phyloP scores from a whole-genome alignment of 164 flowering plant species.

The Macadamia tetraphylla region DNA sequence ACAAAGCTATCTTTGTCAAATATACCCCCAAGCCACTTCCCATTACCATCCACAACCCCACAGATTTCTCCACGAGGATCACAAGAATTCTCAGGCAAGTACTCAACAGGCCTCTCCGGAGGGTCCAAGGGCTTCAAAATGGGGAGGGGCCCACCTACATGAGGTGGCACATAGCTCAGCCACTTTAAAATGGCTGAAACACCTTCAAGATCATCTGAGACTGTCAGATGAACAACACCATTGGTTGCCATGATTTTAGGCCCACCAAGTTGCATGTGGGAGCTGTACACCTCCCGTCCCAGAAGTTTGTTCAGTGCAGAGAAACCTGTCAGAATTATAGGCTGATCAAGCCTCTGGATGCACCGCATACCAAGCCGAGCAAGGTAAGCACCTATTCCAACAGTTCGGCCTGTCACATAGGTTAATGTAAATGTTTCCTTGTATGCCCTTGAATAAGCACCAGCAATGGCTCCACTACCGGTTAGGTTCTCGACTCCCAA shows the following conservation, averaged over 20 bases:
- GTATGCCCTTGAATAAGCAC: constrained; percentile 96
- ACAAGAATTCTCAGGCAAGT: constrained; percentile 81
- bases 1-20: constrained; percentile 90
- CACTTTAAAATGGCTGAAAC: constrained; percentile 84
- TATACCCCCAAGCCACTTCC: constrained; percentile 91
- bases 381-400: constrained; percentile 98
- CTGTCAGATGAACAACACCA: constrained; percentile 96
- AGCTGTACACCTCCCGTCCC: constrained; percentile 98
- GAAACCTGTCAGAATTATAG: constrained; percentile 95
- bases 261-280: constrained; percentile 99
- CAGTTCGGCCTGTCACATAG: constrained; percentile 98
- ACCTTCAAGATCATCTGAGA: constrained; percentile 97
- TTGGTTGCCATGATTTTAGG: constrained; percentile 99
- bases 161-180: constrained; percentile 87
- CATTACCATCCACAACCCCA: constrained; percentile 48
- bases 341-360: constrained; percentile 98
- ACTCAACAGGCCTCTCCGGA: constrained; percentile 75
- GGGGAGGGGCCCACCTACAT: constrained; percentile 81
- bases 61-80: constrained; percentile 97
- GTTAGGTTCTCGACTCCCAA: constrained; percentile 90
- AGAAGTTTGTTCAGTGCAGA: constrained; percentile 95
- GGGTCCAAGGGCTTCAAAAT: constrained; percentile 61
- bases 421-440: constrained; percentile 93
- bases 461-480: constrained; percentile 98
- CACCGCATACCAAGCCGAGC: constrained; percentile 99